A percentile compares a stretch with the other conserved stretches of the same genome.
Evolutionary conservation across 179 eudicot species (phyloP).

Genomic region (Patellifolia procumbens): DNA sequence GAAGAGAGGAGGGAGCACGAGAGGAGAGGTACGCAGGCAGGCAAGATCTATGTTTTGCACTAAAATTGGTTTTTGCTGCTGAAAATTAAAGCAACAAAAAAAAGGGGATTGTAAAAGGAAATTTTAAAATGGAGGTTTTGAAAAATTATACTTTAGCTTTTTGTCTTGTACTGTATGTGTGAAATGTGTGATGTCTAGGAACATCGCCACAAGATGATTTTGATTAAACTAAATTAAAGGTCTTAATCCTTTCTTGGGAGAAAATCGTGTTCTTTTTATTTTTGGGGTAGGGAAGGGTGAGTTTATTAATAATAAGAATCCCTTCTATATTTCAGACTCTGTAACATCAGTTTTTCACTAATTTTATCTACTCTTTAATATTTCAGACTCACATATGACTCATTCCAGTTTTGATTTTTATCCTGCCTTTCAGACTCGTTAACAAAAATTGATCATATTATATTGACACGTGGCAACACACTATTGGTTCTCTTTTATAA

Average conservation of each 20-base stretch:
- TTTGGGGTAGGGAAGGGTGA: no score
- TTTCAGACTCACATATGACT: no score
- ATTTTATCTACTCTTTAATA: no score
- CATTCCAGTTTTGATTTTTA: no score
- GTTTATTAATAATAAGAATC: no score
- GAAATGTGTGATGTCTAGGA: neutral
- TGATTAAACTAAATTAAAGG: neutral
- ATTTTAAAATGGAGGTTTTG: neutral
- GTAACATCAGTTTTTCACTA: no score
- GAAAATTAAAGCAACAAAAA: neutral
- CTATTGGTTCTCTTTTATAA: no score
- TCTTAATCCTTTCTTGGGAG: neutral
- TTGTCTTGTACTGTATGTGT: neutral
- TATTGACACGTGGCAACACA: no score
- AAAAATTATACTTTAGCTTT: neutral
- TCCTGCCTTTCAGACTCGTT: no score
- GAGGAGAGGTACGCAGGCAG: slow-evolving; percentile 11
- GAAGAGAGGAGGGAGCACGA: neutral
- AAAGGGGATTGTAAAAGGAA: neutral
- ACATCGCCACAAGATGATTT: neutral
- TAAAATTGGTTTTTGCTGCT: neutral
- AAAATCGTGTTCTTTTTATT: no score
- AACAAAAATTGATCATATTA: no score
- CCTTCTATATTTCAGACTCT: no score
- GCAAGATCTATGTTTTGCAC: slow-evolving; percentile 34